Conservation (phyloP, 176 grass and related monocot genomes). For the Avena insularis region DNA sequence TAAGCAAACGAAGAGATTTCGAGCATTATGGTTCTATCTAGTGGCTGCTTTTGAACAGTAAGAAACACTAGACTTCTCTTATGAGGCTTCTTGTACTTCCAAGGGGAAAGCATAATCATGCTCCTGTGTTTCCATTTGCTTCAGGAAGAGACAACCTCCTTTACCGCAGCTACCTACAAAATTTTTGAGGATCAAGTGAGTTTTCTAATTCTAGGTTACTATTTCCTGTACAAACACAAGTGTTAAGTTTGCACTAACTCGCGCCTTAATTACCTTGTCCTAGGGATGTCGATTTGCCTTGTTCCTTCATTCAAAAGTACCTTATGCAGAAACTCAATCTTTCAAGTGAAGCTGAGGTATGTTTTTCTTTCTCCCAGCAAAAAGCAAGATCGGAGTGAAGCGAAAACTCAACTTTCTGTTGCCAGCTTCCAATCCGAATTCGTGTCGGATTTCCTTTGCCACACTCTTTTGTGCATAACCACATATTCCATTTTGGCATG, state of each 20-base stretch:
- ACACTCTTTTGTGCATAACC: conserved; percentile 12
- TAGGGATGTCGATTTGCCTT: conserved; percentile 67
- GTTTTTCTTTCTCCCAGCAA: conserved; percentile 18
- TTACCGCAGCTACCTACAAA: conserved; percentile 63
- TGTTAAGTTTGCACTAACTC: conserved; percentile 18
- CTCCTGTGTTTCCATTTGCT: conserved; percentile 42
- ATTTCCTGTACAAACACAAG: conserved; percentile 33
- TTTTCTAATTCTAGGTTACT: background rate
- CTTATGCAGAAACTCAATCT: conserved; percentile 58
- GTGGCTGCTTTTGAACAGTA: conserved; percentile 76
- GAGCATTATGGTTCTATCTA: conserved; percentile 70
- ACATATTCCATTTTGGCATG: background rate
- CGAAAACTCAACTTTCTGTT: background rate
- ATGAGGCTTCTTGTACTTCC: conserved; percentile 2
- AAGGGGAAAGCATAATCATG: conserved; percentile 32
- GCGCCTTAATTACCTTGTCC: conserved; percentile 3
- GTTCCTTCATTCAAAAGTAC: conserved; percentile 67
- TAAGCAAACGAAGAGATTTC: conserved; percentile 56
- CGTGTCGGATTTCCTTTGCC: background rate
- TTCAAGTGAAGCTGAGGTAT: conserved; percentile 64
- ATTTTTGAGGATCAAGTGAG: conserved; percentile 83
- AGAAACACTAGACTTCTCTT: conserved; percentile 41
- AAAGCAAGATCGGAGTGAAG: conserved; percentile 9
- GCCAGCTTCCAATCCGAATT: background rate
- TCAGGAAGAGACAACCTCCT: conserved; percentile 67